Evolutionary conservation across 306 rosid genomes (phyloP).

Genomic region (Quillaja saponaria): DNA sequence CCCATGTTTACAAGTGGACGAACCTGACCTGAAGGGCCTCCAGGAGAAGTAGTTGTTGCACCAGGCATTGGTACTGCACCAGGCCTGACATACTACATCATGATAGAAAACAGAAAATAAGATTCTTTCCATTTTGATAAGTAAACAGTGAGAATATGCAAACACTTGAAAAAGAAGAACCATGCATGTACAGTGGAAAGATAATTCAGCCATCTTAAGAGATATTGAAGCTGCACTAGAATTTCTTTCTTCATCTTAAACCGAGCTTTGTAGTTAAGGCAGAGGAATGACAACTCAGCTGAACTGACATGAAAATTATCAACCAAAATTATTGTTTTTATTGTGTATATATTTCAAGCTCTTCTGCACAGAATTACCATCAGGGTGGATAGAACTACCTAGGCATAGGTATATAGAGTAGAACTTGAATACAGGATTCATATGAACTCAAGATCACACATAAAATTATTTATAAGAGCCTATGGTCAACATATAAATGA

Average conservation of each 20-base stretch:
- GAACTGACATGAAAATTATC: no score
- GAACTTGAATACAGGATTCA: no score
- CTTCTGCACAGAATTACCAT: no score
- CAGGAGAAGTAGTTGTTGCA: slow-evolving; percentile 61
- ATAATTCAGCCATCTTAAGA: slow-evolving; percentile 15
- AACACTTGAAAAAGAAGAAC: slow-evolving; percentile 18
- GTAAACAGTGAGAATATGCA: slow-evolving; percentile 14
- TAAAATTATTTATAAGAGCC: no score
- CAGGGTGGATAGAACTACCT: no score
- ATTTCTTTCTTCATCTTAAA: slow-evolving; percentile 13
- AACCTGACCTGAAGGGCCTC: slow-evolving; percentile 78
- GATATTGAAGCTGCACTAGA: slow-evolving; percentile 4
- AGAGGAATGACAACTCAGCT: no score
- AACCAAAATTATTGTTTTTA: no score
- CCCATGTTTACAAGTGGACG: slow-evolving; percentile 76
- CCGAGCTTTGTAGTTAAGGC: slow-evolving; percentile 7
- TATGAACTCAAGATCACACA: no score
- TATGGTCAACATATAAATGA: no score
- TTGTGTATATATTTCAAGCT: no score
- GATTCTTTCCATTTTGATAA: slow-evolving; percentile 15
- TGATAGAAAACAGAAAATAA: slow-evolving; percentile 25
- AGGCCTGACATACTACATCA: slow-evolving; percentile 89
- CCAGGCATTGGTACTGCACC: slow-evolving; percentile 86
- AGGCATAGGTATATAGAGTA: no score
- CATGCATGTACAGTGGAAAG: slow-evolving; percentile 11